phyloP scores from a whole-genome alignment of 176 grass and related monocot genomes.

The Eremochloa ophiuroides region DNA sequence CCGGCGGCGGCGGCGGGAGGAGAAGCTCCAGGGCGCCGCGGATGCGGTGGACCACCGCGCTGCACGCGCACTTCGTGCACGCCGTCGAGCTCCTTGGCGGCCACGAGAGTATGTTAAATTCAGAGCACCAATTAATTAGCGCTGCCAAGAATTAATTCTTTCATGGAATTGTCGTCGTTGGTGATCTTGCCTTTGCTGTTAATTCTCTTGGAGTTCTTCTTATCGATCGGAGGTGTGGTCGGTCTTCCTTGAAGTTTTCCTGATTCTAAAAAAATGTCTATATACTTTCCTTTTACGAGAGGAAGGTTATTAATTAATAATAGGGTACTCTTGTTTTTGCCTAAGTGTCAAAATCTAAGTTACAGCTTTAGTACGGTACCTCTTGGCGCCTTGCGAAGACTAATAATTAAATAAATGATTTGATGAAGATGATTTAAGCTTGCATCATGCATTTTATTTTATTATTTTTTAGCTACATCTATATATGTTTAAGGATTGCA shows the following conservation, averaged over 20 bases:
- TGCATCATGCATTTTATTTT: neutral
- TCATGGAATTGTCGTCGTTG: neutral
- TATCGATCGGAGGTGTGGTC: neutral
- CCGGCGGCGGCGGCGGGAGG: constrained; percentile 23
- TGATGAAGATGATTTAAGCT: neutral
- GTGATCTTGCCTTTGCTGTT: neutral
- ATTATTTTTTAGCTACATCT: neutral
- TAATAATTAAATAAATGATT: neutral
- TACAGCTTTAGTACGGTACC: neutral
- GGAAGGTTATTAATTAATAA: too few species aligned
- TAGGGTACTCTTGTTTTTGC: too few species aligned
- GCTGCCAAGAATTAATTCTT: neutral
- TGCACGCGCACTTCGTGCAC: constrained; percentile 92
- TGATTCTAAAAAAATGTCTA: neutral
- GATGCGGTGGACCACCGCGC: constrained; percentile 96
- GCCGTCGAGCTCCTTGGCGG: constrained; percentile 93
- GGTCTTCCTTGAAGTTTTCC: neutral
- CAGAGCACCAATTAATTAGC: neutral
- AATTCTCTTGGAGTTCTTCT: neutral
- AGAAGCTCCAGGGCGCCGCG: constrained; percentile 79
- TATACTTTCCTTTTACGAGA: too few species aligned
- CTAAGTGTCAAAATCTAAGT: neutral
- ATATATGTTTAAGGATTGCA: neutral
- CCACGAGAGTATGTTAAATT: constrained; percentile 86
- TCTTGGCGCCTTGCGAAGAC: neutral